Percentiles rank a stretch among this genome's conserved stretches.
These are phyloP conservation scores for Scytalidium lignicola DNA, from an alignment of 2,329 filamentous ascomycete genomes.

Conservation along the genomic window DNA sequence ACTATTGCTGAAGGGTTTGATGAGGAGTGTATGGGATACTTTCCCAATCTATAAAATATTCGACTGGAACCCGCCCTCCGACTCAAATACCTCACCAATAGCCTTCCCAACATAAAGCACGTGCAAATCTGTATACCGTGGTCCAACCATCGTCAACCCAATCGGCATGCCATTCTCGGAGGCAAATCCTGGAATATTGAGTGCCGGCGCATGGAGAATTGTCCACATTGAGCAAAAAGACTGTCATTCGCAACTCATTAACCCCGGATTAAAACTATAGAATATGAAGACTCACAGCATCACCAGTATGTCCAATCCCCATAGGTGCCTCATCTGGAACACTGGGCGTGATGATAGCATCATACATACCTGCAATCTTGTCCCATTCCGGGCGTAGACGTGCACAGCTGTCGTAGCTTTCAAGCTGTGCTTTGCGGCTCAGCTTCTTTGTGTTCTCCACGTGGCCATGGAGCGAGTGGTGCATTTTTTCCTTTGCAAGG, in stretches of 20 bases:
- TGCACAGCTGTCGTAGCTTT: conserved; percentile 51
- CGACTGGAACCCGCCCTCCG: conserved; percentile 30
- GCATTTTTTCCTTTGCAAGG: conserved; percentile 40
- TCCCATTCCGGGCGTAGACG: conserved; percentile 50
- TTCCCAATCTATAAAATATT: conserved; percentile 10
- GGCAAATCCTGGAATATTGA: conserved; percentile 60
- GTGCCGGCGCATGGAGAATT: conserved; percentile 51
- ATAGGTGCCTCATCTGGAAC: conserved; percentile 54
- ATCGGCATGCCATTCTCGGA: conserved; percentile 54
- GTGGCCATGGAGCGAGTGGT: conserved; percentile 38
- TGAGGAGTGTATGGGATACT: too few relatives aligned
- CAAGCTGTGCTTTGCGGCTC: conserved; percentile 42
- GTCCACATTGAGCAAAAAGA: conserved; percentile 27
- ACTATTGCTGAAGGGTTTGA: too few relatives aligned
- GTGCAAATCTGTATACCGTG: conserved; percentile 39
- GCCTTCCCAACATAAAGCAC: conserved; percentile 36
- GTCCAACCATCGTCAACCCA: conserved; percentile 47
- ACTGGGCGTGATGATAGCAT: conserved; percentile 53
- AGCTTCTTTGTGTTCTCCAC: conserved; percentile 43
- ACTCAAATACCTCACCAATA: conserved; percentile 35
- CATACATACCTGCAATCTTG: conserved; percentile 43
- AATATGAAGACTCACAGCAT: conserved; percentile 35
- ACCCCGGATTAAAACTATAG: background rate
- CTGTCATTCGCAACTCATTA: conserved; percentile 5
- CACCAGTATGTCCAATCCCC: conserved; percentile 49